phyloP scores from a whole-genome alignment of 495 filamentous ascomycete genomes.

The Staphylotrichum longicolle region DNA sequence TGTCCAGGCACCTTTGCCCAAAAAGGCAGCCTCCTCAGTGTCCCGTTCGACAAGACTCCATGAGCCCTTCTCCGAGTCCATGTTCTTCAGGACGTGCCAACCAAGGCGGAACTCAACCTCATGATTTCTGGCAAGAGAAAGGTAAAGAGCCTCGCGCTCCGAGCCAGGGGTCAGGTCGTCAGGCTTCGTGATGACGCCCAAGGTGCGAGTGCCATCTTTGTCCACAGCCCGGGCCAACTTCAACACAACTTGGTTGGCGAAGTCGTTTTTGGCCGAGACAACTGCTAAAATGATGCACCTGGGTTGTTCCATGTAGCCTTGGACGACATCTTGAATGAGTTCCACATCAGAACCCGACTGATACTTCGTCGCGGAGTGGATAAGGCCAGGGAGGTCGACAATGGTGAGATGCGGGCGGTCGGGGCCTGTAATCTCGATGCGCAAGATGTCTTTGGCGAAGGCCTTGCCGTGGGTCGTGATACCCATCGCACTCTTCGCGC shows the following conservation, averaged over 20 bases:
- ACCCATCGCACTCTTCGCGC: conserved; percentile 39
- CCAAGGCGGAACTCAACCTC: conserved; percentile 62
- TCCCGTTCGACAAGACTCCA: conserved; percentile 42
- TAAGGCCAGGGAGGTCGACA: conserved; percentile 68
- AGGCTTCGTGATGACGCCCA: conserved; percentile 86
- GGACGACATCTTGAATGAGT: conserved; percentile 53
- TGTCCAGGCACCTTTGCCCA: conserved; percentile 45
- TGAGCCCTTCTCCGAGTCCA: conserved; percentile 49
- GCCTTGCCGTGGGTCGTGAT: conserved; percentile 33
- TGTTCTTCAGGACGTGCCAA: conserved; percentile 71
- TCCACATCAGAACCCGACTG: conserved; percentile 46
- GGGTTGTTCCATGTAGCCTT: conserved; percentile 58
- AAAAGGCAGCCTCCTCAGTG: conserved; percentile 42
- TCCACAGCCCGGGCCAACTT: conserved; percentile 75
- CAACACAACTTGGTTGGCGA: conserved; percentile 61
- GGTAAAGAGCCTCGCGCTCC: conserved; percentile 48
- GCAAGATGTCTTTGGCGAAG: conserved; percentile 64
- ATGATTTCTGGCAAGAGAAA: conserved; percentile 58
- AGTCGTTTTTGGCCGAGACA: conserved; percentile 59
- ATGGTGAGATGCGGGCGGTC: conserved; percentile 62
- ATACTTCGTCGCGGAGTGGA: conserved; percentile 51
- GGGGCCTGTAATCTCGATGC: conserved; percentile 66
- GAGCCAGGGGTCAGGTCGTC: conserved; percentile 55
- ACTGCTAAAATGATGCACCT: conserved; percentile 65
- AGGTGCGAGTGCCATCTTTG: conserved; percentile 67